Evolutionary conservation across 768 basidiomycete species (phyloP), one percentile per base, ranked within the genome.

Genomic region (Serendipita vermifera): DNA sequence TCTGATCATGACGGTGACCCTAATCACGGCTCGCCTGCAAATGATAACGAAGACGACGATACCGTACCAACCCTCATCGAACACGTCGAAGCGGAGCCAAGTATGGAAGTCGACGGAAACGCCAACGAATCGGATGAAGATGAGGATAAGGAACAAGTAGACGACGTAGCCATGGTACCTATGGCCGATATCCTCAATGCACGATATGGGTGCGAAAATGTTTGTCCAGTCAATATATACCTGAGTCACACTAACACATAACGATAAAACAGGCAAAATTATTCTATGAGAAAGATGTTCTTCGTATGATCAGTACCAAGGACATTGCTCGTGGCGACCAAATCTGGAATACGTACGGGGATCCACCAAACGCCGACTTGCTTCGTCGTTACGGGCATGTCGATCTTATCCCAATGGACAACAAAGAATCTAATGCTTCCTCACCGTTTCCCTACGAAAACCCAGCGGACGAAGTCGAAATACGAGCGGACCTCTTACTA

Each of bases 151-250:
- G 79, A 78, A 17, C 77, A 80, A 57, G 70, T 77, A 4, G 74
- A 76, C 7, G 80, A 85, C 59, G 80, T 87, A 7, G 81, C 86
- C 2, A 92, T 98, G 91, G 86, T 97, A 3, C 93, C 94, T 0
- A 81, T 98, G 72, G 96, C 96, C 2, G 96, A 99, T 68, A 81
- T 98, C 72, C 72, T 99, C 48, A 99, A 99, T 64, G 96, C 94
- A 9, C 78, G 82, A 55, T 87, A 80, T 66, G 83, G 79, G 5
- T 77, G 77, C 35, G 85, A 91, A 66, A 98, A 97, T 60, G 92
- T 90, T 63, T 59, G 82, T 68, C 22, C 3, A 31, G 15, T 20
- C 35, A 9, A 0, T 11, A 26, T 26, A 11, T 22, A 32, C 26
- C 27, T 15, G 22, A 20, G 24, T 17, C 17, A 33, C 14, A 17